phyloP scores from a whole-genome alignment of 352 stramenopile genomes.

The Lagenidium giganteum region DNA sequence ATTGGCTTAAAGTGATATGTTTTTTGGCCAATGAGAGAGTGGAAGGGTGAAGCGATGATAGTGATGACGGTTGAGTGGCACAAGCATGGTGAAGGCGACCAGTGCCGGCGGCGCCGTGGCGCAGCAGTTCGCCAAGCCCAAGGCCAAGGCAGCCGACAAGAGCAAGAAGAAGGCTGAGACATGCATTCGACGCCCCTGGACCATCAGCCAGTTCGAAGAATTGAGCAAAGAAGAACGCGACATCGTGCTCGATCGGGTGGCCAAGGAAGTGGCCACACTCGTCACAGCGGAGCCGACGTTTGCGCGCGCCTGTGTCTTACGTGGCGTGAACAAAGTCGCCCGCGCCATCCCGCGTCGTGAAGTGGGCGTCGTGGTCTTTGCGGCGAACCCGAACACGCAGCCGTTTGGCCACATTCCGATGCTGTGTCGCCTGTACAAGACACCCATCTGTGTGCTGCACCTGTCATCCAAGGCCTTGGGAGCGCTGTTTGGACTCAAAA shows the following conservation, averaged over 20 bases:
- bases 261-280: conserved; percentile 72
- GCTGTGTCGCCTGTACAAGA: conserved; percentile 54
- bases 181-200: conserved; percentile 31
- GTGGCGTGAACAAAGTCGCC: conserved; percentile 60
- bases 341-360: conserved; percentile 29
- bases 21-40: not conserved
- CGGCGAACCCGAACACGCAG: conserved; percentile 49
- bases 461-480: conserved; percentile 66
- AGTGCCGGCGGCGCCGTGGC: too few species aligned
- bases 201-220: conserved; percentile 45
- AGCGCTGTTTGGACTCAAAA: conserved; percentile 41
- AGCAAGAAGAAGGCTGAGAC: conserved; percentile 9
- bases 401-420: conserved; percentile 61
- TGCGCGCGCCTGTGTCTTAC: conserved; percentile 26
- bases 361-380: conserved; percentile 60
- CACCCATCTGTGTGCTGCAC: conserved; percentile 69
- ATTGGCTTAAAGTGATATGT: too few species aligned
- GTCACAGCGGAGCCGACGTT: conserved; percentile 3
- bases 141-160: conserved; percentile 1
- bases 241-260: conserved; percentile 69
- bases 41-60: not conserved
- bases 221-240: conserved; percentile 67
- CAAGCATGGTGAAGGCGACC: conserved; percentile 2
- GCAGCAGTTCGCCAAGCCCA: too few species aligned
- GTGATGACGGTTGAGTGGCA: conserved; percentile 1